Evolutionary conservation across 75 land plant genomes (phyloP).

Genomic region (Pinus taeda): DNA sequence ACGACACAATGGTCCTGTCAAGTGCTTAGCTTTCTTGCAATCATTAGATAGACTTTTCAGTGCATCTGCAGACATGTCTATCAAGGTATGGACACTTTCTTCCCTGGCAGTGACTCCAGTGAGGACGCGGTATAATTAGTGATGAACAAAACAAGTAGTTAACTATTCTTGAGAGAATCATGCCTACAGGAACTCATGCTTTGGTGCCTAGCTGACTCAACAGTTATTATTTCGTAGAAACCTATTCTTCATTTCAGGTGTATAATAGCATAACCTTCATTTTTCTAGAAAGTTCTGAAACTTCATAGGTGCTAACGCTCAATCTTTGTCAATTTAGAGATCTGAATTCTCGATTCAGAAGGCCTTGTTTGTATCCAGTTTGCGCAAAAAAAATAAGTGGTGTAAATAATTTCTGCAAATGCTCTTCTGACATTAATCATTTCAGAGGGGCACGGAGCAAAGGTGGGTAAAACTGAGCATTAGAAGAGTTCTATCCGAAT

Average conservation of each 20-base stretch:
- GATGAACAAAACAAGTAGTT: not conserved
- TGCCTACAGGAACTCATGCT: not conserved
- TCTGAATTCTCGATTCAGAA: not conserved
- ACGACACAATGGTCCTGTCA: conserved; percentile 8
- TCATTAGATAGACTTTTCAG: conserved; percentile 16
- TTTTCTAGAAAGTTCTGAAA: not conserved
- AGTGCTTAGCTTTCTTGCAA: conserved; percentile 9
- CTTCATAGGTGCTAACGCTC: conserved; percentile 4
- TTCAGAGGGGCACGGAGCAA: conserved; percentile 7
- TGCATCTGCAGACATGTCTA: conserved; percentile 19
- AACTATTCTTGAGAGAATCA: not conserved
- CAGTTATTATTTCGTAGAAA: not conserved
- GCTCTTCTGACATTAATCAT: conserved; percentile 4
- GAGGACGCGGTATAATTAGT: not conserved
- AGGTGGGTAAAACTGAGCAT: conserved; percentile 1
- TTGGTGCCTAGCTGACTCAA: not conserved
- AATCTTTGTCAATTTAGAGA: conserved; percentile 2
- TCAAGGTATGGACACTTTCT: conserved; percentile 11
- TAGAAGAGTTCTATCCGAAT: not conserved
- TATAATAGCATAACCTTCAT: not conserved
- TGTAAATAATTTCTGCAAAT: conserved; percentile 5
- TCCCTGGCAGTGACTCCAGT: not conserved
- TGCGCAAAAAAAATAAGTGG: not conserved
- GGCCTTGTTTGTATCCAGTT: conserved; percentile 7
- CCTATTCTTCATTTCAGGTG: not conserved